Base-by-base conservation (phyloP, 2,329 filamentous ascomycete species). In the Didymella exigua region DNA sequence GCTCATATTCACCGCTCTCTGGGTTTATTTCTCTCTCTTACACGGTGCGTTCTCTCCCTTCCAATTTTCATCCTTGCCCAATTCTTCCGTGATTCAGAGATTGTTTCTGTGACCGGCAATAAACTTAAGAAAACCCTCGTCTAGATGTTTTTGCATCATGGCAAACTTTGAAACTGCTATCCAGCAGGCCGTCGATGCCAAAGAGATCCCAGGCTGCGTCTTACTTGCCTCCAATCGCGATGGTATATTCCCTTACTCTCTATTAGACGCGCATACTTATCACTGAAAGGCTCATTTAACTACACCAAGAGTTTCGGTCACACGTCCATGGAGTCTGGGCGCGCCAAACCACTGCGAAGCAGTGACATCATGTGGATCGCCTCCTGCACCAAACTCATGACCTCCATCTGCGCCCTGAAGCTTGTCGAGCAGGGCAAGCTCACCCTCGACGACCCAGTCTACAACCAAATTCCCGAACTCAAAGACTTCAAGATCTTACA, bases 341-440 rank as follows among this genome's bases (percentile, higher is more conserved):
- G 34, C 4, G 33, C 54, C 6, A 44, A 49, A 23, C 54, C 54
- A 10, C 14, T 56, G 11, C 48, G 40, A 6, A 27, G 34, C 24
- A 40, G 69, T n/a, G 68, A 59, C 7, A 58, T 70, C 7, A 72
- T 76, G 69, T 76, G 73, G 73, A 65, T 75, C 13, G 73, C 74
- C 7, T 74, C 71, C 3, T 75, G 72, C 62, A 76, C 71, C n/a
- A 76, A 77, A 54, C 66, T 76, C 16, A 66, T 76, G 61, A 73
- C 72, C 1, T 64, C 66, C 0, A 67, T 76, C 29, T 67, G 63
- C 33, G 63, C 59, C 3, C 58, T 76, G 58, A 69, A 76, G 41
- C 66, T 71, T 33, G 71, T 77, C 0, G 74, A 76, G 36, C 63
- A 62, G 23, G 72, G 71, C 3, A 61, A 68, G 3, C 41, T 74